phyloP scores from a whole-genome alignment of 1,139 yeast genomes.

The Saccharomyces hybrid region DNA sequence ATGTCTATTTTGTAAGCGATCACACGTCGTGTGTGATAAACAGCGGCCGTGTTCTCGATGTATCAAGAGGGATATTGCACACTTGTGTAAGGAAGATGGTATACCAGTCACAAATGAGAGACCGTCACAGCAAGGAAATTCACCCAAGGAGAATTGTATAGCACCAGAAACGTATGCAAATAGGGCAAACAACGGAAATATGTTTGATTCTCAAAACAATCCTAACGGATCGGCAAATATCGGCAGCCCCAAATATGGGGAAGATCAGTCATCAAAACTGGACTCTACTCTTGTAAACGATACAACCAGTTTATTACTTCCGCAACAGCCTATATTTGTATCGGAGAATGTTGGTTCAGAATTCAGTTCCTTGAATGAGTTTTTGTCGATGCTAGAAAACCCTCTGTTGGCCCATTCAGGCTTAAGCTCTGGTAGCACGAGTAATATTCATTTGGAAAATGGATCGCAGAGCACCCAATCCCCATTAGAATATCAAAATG shows the following conservation, averaged over 20 bases:
- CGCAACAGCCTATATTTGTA: conserved; percentile 68
- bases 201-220: not conserved
- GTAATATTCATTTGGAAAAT: not conserved
- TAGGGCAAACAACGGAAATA: not conserved
- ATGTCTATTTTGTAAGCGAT: conserved; percentile 85
- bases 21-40: conserved; percentile 92
- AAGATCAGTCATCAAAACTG: not conserved
- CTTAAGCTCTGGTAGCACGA: conserved; percentile 3
- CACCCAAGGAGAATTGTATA: not conserved
- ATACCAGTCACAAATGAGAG: not conserved
- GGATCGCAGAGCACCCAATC: not conserved
- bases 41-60: conserved; percentile 84
- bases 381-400: conserved; percentile 83
- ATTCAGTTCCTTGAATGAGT: conserved; percentile 83
- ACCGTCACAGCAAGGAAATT: not conserved
- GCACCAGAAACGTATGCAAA: not conserved
- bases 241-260: not conserved
- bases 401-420: conserved; percentile 37
- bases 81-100: conserved; percentile 72
- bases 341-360: conserved; percentile 93
- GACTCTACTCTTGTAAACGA: not conserved
- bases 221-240: not conserved
- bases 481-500: conserved; percentile 4
- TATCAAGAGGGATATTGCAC: conserved; percentile 80
- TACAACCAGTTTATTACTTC: conserved; percentile 10